Evolutionary conservation across 148 eudicot genomes (phyloP), one percentile per base, ranked within the genome.

Genomic region (Rhododendron molle): DNA sequence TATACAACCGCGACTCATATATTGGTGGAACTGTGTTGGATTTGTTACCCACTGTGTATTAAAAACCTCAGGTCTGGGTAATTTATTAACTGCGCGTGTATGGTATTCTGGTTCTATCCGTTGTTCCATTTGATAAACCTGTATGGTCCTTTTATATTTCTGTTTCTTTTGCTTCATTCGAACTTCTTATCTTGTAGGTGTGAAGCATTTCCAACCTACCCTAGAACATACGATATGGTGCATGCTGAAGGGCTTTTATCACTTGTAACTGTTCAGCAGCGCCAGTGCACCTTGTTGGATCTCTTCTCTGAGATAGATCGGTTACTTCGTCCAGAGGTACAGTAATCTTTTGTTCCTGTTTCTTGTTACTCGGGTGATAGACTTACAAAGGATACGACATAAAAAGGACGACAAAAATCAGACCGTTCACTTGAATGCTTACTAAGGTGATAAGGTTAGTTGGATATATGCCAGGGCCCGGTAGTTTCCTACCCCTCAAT

Each of bases 251-350:
- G 98, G 84, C 90, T 97, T 86, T 91, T 97, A 81, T 88, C 99
- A 76, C 93, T 93, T 80, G 93, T 92, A 89, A 89, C 87, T 80
- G 89, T 84, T 78, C 85, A 92, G 86, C 88, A 94, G 83, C 91
- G 89, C 26, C 88, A 91, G 78, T 97, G 99, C 90, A 87, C 83
- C 76, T 88, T 90, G 91, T 85, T 92, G 3, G 94, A 95, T 89
- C 74, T 97, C 81, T 95, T 97, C 65, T 82, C 90, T 83, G 99
- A 97, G 93, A 93, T 97, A 23, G 99, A 97, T 88, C 96, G 99
- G 28, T 58, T 97, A 52, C 99, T 97, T 88, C 98, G 99, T 83
- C 99, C 99, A 38, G 99, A 97, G 99, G 99, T 97, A 95, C 73
- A 12, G 32, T 67, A 38, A 81, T 54, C 49, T 47, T 60, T 69